A percentile compares a stretch with the other conserved stretches of the same genome.
Evolutionary conservation across 2,329 filamentous ascomycete species (phyloP).

Genomic region (Ceratocystiopsis sp.): DNA sequence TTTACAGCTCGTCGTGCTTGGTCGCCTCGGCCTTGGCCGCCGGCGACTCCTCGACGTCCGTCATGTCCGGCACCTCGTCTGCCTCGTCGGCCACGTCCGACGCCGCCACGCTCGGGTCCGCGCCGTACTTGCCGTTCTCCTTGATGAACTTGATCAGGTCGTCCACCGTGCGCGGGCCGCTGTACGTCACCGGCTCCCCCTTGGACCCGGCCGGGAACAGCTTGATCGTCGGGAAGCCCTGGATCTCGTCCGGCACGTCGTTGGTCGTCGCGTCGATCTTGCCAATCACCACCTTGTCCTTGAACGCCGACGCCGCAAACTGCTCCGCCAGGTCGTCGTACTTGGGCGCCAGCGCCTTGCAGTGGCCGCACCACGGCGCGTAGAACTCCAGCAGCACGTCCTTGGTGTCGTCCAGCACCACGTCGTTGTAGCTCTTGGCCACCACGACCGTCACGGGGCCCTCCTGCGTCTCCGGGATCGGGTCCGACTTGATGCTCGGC

Average conservation of each 20-base stretch:
- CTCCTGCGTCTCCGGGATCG: slow-evolving; percentile 84
- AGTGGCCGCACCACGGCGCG: slow-evolving; percentile 98
- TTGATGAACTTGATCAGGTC: slow-evolving; percentile 85
- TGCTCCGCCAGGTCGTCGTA: slow-evolving; percentile 79
- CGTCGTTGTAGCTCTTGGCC: slow-evolving; percentile 79
- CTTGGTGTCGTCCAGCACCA: slow-evolving; percentile 88
- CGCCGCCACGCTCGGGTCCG: slow-evolving; percentile 42
- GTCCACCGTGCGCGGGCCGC: slow-evolving; percentile 72
- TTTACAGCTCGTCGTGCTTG: slow-evolving; percentile 61
- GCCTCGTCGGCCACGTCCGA: slow-evolving; percentile 39
- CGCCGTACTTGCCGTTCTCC: slow-evolving; percentile 85
- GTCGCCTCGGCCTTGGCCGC: slow-evolving; percentile 24
- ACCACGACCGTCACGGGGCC: slow-evolving; percentile 77
- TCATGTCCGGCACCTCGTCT: slow-evolving; percentile 23
- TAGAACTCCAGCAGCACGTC: slow-evolving; percentile 98
- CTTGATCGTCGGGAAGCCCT: slow-evolving; percentile 99
- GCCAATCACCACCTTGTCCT: slow-evolving; percentile 76
- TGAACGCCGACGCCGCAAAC: slow-evolving; percentile 64
- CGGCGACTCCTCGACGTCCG: slow-evolving; percentile 21
- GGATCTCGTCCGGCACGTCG: slow-evolving; percentile 91
- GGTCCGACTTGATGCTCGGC: slow-evolving; percentile 96
- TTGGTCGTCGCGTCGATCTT: slow-evolving; percentile 96
- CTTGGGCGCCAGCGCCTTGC: slow-evolving; percentile 92
- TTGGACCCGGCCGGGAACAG: slow-evolving; percentile 86
- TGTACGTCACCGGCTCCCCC: slow-evolving; percentile 70